Evolutionary conservation across 441 rosid species (phyloP).

Genomic region (Euphorbia celastroides): DNA sequence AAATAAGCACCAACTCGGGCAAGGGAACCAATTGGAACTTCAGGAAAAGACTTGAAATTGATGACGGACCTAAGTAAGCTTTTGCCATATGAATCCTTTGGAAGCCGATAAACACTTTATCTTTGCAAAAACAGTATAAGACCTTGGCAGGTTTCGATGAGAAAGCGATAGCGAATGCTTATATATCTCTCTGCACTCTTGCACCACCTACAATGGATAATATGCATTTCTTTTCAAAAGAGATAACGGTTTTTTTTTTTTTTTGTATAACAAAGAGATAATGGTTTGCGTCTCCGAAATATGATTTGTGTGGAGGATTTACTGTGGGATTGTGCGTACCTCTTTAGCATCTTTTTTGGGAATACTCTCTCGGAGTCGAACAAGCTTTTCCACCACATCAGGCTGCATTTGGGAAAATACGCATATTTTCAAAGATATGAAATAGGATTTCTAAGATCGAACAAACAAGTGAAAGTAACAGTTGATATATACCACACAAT

Average conservation of each 20-base stretch:
- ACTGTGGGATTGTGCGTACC: conserved; percentile 35
- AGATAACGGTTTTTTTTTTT: no score
- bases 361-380: conserved; percentile 87
- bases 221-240: background rate
- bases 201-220: conserved; percentile 63
- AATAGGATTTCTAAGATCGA: background rate
- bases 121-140: conserved; percentile 77
- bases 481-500: conserved; percentile 69
- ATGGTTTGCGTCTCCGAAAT: background rate
- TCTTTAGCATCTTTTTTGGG: conserved; percentile 96
- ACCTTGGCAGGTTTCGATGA: conserved; percentile 77
- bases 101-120: conserved; percentile 67
- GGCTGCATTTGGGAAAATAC: conserved; percentile 46
- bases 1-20: no score
- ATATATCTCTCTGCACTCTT: conserved; percentile 92
- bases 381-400: conserved; percentile 97
- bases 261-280: no score
- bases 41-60: background rate
- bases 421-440: background rate
- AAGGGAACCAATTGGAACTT: no score
- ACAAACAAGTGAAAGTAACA: background rate
- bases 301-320: background rate
- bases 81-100: conserved; percentile 69
- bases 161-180: conserved; percentile 74
- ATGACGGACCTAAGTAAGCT: conserved; percentile 40